Percentiles rank a stretch among this genome's conserved stretches.
Evolutionary conservation across 2,329 filamentous ascomycete genomes (phyloP).

Genomic region (Phialemonium atrogriseum): DNA sequence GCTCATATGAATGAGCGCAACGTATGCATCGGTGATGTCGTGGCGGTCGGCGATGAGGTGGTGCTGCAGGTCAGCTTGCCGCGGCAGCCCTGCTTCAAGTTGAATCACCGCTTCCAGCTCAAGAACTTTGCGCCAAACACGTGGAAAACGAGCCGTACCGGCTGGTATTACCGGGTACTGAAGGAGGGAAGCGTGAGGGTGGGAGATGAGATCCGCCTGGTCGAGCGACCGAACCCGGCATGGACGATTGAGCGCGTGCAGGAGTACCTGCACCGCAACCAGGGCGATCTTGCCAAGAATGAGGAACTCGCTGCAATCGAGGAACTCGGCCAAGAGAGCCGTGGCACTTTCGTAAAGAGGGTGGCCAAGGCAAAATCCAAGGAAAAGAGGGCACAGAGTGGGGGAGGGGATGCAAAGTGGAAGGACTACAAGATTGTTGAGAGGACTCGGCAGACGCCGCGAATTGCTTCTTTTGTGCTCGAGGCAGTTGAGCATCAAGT

Average conservation of each 20-base stretch:
- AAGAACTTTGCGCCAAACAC: conserved; percentile 53
- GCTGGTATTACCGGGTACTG: conserved; percentile 59
- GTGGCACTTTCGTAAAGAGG: conserved; percentile 38
- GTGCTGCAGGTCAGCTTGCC: conserved; percentile 53
- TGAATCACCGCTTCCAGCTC: conserved; percentile 58
- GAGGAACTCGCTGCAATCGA: conserved; percentile 42
- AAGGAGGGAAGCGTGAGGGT: conserved; percentile 42
- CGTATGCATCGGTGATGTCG: conserved; percentile 56
- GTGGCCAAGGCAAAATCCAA: conserved; percentile 34
- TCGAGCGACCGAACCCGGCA: conserved; percentile 44
- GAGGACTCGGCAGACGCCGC: conserved; percentile 41
- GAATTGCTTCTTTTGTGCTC: conserved; percentile 43
- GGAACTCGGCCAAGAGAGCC: conserved; percentile 39
- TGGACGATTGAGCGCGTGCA: conserved; percentile 59
- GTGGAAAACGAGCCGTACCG: conserved; percentile 49
- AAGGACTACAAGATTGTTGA: conserved; percentile 37
- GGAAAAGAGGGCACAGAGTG: conserved; percentile 14
- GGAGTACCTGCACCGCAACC: conserved; percentile 51
- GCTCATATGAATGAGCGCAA: conserved; percentile 53
- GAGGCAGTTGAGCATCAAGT: conserved; percentile 30
- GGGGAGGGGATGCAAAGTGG: conserved; percentile 25
- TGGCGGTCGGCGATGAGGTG: conserved; percentile 41
- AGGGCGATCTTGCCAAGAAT: conserved; percentile 41
- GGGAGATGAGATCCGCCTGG: conserved; percentile 48
- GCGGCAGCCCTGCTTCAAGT: conserved; percentile 58